These are phyloP conservation scores for Ustilago cynodontis DNA, from an alignment of 1,284 basidiomycete genomes.

Conservation along the genomic window DNA sequence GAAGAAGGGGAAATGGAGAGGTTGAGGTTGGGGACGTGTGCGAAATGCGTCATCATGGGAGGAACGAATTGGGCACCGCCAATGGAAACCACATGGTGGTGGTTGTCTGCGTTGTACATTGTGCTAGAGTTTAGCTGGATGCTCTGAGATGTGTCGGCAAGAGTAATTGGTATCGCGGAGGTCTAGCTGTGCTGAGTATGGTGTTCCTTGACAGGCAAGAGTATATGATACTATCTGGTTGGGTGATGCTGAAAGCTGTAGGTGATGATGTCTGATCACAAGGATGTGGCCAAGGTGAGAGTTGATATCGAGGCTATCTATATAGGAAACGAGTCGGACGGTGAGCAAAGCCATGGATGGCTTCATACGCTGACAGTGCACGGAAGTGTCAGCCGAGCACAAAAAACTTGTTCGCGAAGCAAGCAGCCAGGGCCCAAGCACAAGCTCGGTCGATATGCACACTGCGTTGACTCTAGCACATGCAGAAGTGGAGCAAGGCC, in stretches of 20 bases:
- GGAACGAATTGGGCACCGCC: conserved; percentile 42
- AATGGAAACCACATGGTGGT: conserved; percentile 41
- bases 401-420: conserved; percentile 1
- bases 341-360: conserved; percentile 2
- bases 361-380: conserved; percentile 9
- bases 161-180: not conserved
- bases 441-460: not conserved
- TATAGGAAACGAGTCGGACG: not conserved
- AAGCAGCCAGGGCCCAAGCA: not conserved
- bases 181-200: not conserved
- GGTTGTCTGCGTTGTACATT: conserved; percentile 28
- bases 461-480: no score
- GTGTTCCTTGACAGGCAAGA: not conserved
- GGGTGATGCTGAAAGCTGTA: not conserved
- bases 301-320: conserved; percentile 5
- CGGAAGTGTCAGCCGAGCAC: conserved; percentile 8
- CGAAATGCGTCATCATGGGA: conserved; percentile 42
- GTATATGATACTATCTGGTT: not conserved
- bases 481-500: not conserved
- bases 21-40: conserved; percentile 20
- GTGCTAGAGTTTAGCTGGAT: not conserved
- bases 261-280: not conserved
- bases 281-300: no score
- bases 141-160: not conserved
- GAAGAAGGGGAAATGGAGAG: conserved; percentile 35